Base-by-base conservation (phyloP, 345 rosid genomes). In the Draba incana region DNA sequence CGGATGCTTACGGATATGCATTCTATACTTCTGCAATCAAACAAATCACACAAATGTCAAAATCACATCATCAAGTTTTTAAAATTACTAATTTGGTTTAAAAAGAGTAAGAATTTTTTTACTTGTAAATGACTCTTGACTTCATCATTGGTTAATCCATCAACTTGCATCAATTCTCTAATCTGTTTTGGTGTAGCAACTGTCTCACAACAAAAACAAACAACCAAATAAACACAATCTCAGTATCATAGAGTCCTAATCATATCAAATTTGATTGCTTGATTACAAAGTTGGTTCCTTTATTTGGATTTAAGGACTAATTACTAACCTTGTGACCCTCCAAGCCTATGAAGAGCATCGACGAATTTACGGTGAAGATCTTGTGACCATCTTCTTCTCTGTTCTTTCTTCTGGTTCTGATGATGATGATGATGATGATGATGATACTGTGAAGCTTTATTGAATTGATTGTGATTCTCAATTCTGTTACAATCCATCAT, bases 121-220 rank as follows among this genome's bases (percentile, higher is more conserved):
- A 87, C 98, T 85, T 92, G 98, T 64, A 92, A 84, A 81, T 92
- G 96, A 79, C 94, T 87, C 76, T 92, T 92, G 4, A 92, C 90
- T 87, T 92, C 94, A 78, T 89, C 96, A 73, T 84, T 87, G 62
- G 98, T 92, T 69, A 92, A 85, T 30, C 92, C 98, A 64, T 92
- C 92, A 25, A 92, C 90, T 74, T 81, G 75, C 98, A 92, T 92
- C 35, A 82, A 65, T 38, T 89, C 90, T 60, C 85, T 88, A 35
- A 88, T 86, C 75, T 84, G 94, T 67, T 88, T 90, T 55, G 97
- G 97, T 62, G 93, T 89, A 41, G 93, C 98, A 54, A 69, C 96
- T 88, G 70, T 55, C 78, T 69, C 62, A 61, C 66, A 56, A 44
- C 14, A 56, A 75, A 53, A 75, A 68, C 44, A 55, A 54, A 45